Conservation (phyloP, 2,329 filamentous ascomycete genomes). For the Pyrenochaeta sp. region DNA sequence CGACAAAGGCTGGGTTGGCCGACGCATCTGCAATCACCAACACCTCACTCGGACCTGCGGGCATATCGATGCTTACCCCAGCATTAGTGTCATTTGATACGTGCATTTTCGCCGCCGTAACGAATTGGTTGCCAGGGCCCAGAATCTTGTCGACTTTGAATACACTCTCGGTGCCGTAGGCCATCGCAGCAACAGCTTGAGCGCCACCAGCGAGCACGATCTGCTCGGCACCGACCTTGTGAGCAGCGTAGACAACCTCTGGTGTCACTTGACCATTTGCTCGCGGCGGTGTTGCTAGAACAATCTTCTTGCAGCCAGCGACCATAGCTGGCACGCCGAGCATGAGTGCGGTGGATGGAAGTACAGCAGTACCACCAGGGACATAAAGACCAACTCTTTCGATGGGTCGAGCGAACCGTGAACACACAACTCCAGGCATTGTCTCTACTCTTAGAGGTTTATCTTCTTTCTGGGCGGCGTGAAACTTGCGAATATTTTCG, state of each 20-base stretch:
- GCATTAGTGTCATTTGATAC: slow-evolving; percentile 97
- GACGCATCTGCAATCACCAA: slow-evolving; percentile 92
- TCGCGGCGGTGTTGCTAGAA: slow-evolving; percentile 90
- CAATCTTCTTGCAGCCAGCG: slow-evolving; percentile 93
- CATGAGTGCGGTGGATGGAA: slow-evolving; percentile 97
- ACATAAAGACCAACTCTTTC: slow-evolving; percentile 97
- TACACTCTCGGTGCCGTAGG: slow-evolving; percentile 93
- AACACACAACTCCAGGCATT: slow-evolving; percentile 96
- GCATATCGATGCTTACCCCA: slow-evolving; percentile 97
- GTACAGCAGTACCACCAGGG: slow-evolving; percentile 94
- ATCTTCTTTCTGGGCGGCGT: slow-evolving; percentile 86
- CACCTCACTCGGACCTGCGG: slow-evolving; percentile 93
- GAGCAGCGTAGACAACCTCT: slow-evolving; percentile 95
- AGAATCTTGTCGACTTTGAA: slow-evolving; percentile 99
- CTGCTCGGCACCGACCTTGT: slow-evolving; percentile 94
- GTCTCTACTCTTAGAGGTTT: slow-evolving; percentile 88
- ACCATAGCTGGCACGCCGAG: slow-evolving; percentile 97
- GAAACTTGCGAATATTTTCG: slow-evolving; percentile 94
- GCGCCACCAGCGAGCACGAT: slow-evolving; percentile 96
- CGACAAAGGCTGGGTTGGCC: slow-evolving; percentile 92
- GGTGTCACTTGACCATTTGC: slow-evolving; percentile 90
- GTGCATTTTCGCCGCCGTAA: slow-evolving; percentile 98
- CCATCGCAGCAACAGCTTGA: slow-evolving; percentile 95
- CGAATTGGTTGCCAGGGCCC: slow-evolving; percentile 97
- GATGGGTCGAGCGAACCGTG: slow-evolving; percentile 89